These are phyloP conservation scores for Suillus spraguei DNA, from an alignment of 768 basidiomycete genomes.

Conservation along the genomic window DNA sequence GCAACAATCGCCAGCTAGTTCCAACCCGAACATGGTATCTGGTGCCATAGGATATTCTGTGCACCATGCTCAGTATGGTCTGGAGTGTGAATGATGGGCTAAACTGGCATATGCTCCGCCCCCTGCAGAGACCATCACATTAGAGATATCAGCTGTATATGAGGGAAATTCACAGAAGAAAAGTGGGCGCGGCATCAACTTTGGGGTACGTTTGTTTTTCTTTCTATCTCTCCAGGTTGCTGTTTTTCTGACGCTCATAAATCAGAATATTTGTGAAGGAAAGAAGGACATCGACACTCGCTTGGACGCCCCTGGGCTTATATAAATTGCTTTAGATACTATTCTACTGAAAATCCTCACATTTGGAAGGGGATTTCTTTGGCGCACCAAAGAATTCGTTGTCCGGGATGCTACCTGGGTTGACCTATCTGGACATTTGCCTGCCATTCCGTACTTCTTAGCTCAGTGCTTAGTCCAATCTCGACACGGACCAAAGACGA, in stretches of 20 bases:
- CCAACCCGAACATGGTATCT: too few species aligned
- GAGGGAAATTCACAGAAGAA: background rate
- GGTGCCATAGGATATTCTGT: too few species aligned
- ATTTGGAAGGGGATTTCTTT: background rate
- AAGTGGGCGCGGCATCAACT: background rate
- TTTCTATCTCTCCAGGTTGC: too few species aligned
- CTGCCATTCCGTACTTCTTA: background rate
- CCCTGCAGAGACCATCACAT: too few species aligned
- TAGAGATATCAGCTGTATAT: background rate
- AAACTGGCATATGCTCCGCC: too few species aligned
- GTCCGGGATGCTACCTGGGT: background rate
- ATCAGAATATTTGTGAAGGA: background rate
- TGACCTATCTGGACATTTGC: background rate
- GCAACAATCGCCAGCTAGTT: too few species aligned
- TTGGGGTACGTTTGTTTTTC: background rate
- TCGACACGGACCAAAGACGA: background rate
- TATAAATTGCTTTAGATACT: background rate
- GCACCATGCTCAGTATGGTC: too few species aligned
- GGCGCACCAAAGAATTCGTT: background rate
- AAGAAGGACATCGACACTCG: background rate
- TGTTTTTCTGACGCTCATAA: background rate
- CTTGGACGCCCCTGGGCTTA: background rate
- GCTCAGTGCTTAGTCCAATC: background rate
- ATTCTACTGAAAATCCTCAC: background rate
- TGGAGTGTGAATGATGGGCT: too few species aligned